phyloP scores from a whole-genome alignment of 441 rosid species.

The Bruguiera hainesii region DNA sequence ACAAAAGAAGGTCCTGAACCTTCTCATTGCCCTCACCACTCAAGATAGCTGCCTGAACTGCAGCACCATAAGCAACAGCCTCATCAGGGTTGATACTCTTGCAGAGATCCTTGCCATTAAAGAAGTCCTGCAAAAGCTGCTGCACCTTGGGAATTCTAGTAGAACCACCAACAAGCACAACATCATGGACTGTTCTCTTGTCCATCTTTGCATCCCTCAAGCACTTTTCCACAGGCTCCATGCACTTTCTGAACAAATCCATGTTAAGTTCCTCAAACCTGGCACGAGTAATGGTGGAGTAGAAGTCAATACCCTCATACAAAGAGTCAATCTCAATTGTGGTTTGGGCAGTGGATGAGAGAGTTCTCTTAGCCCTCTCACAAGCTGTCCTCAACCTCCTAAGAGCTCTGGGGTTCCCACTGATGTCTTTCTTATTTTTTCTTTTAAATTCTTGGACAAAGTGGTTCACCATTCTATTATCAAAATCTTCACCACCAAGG shows the following conservation, averaged over 20 bases:
- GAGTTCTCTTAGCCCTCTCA: constrained; percentile 41
- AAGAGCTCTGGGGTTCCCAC: constrained; percentile 47
- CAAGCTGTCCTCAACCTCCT: constrained; percentile 48
- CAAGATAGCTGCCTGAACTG: constrained; percentile 61
- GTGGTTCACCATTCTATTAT: constrained; percentile 61
- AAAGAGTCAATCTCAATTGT: constrained; percentile 45
- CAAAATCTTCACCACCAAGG: constrained; percentile 57
- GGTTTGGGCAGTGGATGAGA: constrained; percentile 45
- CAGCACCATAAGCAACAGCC: constrained; percentile 68
- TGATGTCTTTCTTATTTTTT: constrained; percentile 58
- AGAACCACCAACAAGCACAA: constrained; percentile 66
- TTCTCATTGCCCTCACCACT: constrained; percentile 63
- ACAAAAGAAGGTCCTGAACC: constrained; percentile 56
- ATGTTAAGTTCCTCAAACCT: constrained; percentile 56
- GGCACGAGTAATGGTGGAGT: constrained; percentile 50
- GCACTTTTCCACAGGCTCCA: constrained; percentile 69
- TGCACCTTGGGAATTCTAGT: constrained; percentile 67
- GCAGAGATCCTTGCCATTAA: constrained; percentile 3
- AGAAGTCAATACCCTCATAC: constrained; percentile 30
- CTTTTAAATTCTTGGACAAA: constrained; percentile 64
- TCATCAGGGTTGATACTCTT: constrained; percentile 46
- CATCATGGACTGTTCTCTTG: constrained; percentile 56
- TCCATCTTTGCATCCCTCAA: constrained; percentile 63
- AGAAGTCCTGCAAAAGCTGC: constrained; percentile 11
- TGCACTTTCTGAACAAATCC: constrained; percentile 61